Evolutionary conservation across 345 rosid species (phyloP).

Genomic region (Eucalyptus shirleyi): DNA sequence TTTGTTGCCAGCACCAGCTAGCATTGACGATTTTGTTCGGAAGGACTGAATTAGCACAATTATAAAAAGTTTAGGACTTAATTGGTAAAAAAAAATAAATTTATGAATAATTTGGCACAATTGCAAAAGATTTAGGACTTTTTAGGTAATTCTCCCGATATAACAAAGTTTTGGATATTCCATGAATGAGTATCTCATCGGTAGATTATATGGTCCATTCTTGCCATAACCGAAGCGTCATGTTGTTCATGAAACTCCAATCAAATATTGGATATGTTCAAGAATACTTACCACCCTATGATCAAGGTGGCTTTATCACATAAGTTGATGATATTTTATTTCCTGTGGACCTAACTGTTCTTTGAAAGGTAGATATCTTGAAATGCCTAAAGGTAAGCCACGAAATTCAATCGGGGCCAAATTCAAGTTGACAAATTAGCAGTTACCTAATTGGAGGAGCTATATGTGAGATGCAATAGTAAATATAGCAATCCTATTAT

Average conservation of each 20-base stretch:
- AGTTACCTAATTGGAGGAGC: not conserved
- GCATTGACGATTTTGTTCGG: accelerated
- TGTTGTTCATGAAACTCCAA: not conserved
- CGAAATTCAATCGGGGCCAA: not conserved
- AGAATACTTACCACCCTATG: not conserved
- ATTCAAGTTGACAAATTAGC: not conserved
- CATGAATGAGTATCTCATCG: too few species aligned
- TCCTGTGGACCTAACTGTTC: not conserved
- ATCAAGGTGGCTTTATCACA: not conserved
- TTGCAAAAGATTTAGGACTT: too few species aligned
- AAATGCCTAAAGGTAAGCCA: not conserved
- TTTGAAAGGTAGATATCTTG: not conserved
- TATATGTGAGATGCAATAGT: not conserved
- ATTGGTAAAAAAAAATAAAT: not conserved
- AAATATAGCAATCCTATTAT: not conserved
- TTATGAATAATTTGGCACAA: too few species aligned
- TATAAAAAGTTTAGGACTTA: too few species aligned
- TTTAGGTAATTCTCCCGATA: too few species aligned
- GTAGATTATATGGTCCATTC: not conserved
- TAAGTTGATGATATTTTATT: not conserved
- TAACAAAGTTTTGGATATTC: too few species aligned
- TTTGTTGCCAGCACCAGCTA: accelerated
- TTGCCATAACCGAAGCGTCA: not conserved
- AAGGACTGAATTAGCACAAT: accelerated
- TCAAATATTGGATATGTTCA: not conserved